Evolutionary conservation across 1,139 yeast genomes (phyloP), one percentile per base, ranked within the genome.

Genomic region (Pichia sp.): DNA sequence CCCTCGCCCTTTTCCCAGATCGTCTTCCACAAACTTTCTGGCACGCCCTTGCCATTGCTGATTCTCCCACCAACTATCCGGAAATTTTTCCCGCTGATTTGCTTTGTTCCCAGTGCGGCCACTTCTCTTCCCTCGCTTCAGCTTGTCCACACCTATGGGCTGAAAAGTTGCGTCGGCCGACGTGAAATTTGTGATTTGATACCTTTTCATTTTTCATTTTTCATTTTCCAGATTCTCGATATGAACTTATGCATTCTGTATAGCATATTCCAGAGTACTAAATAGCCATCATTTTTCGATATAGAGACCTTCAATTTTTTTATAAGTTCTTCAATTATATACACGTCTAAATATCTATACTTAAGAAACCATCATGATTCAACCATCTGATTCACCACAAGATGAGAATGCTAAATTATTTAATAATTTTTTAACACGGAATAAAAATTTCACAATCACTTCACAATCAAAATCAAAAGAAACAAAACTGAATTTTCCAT

Each of bases 401-500:
- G 67, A 63, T 53, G 60, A 58, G 42, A 43, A 46, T 36, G 41
- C 19, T 36, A 18, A 8, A 19, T 57, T 58, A 38, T 56, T 64
- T 29, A 50, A 59, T 25, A 52, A 56, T 8, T 58, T 47, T 31
- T 51, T 61, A 25, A 44, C 46, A 45, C 58, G 57, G 45, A 61
- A 57, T 44, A 55, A 58, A 25, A 47, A 47, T 7, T 57, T 58
- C 33, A 47, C 46, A 14, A 41, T 63, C 4, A 41, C 50, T 18
- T 45, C 58, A 46, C 53, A 55, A 39, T 57, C 61, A 7, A 56
- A 55, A 47, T 41, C 55, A 8, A 46, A 46, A n/a, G 45, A 45
- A 10, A 38, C 51, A 11, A 44, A 52, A 19, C 54, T 49, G 18
- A 31, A 31, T 9, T 60, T 67, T 41, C 70, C 70, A 4, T 48